phyloP scores from a whole-genome alignment of 202 grass and related monocot genomes.

The Digitaria exilis region DNA sequence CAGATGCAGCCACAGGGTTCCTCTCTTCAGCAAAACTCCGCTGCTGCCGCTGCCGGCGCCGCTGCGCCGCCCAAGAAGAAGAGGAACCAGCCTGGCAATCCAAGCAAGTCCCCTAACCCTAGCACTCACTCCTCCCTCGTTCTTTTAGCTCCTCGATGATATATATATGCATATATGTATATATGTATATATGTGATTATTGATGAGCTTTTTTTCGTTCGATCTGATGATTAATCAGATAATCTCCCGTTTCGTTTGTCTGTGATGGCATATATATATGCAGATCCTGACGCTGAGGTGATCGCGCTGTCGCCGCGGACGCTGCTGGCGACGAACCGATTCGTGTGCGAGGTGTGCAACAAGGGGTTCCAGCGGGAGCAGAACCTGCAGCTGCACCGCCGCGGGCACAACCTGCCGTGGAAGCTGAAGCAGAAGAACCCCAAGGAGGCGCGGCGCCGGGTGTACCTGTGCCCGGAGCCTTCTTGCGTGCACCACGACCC shows the following conservation, averaged over 20 bases:
- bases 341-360: slow-evolving; percentile 96
- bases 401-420: slow-evolving; percentile 99
- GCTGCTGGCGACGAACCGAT: slow-evolving; percentile 93
- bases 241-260: too few species aligned
- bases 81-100: slow-evolving; percentile 92
- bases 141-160: background rate
- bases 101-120: slow-evolving; percentile 60
- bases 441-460: slow-evolving; percentile 67
- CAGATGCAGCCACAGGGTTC: slow-evolving; percentile 56
- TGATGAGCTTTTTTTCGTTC: background rate
- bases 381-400: slow-evolving; percentile 98
- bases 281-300: slow-evolving; percentile 94
- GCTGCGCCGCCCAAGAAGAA: slow-evolving; percentile 80
- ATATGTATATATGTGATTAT: too few species aligned
- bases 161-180: too few species aligned
- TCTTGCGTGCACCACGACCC: slow-evolving; percentile 98
- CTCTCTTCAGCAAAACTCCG: slow-evolving; percentile 23
- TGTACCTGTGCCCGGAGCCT: slow-evolving; percentile 97
- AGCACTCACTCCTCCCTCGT: background rate
- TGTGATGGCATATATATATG: too few species aligned
- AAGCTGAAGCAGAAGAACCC: slow-evolving; percentile 99
- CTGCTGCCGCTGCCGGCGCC: background rate
- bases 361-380: slow-evolving; percentile 99
- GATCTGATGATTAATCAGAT: background rate
- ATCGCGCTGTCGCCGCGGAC: slow-evolving; percentile 87